Conservation (phyloP, 1,284 basidiomycete species). For the Puccinia brachypodii region DNA sequence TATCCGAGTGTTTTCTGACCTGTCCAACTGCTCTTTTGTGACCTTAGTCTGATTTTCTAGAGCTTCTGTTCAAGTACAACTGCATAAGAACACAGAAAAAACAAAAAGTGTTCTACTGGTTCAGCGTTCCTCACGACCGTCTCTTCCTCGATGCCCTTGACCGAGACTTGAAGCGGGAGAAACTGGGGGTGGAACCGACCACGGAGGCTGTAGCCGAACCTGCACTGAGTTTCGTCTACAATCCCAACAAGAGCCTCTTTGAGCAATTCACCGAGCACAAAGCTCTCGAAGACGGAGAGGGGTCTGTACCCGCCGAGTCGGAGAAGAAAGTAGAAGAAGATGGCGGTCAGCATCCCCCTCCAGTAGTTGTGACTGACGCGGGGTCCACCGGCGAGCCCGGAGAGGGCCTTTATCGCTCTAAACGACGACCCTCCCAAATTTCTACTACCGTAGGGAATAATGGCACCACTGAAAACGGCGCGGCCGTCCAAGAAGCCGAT, state of each 20-base stretch:
- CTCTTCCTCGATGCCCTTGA: constrained; percentile 90
- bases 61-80: constrained; percentile 87
- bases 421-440: constrained; percentile 46
- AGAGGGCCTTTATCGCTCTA: constrained; percentile 33
- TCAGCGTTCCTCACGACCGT: constrained; percentile 63
- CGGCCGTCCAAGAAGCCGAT: constrained; percentile 43
- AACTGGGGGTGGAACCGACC: constrained; percentile 78
- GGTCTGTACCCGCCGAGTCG: constrained; percentile 15
- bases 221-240: constrained; percentile 68
- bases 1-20: neutral
- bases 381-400: constrained; percentile 24
- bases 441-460: constrained; percentile 25
- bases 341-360: constrained; percentile 34
- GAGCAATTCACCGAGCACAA: constrained; percentile 70
- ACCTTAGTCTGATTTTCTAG: constrained; percentile 77
- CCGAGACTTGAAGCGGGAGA: constrained; percentile 87
- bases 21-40: neutral
- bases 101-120: constrained; percentile 93
- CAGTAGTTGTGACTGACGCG: constrained; percentile 49
- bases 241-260: constrained; percentile 76
- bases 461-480: neutral
- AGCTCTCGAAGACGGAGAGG: constrained; percentile 55
- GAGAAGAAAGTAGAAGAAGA: constrained; percentile 4
- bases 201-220: constrained; percentile 76
- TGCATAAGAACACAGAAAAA: constrained; percentile 95